Base-by-base conservation (phyloP, 2,329 filamentous ascomycete genomes). In the Albophoma yamanashiensis region DNA sequence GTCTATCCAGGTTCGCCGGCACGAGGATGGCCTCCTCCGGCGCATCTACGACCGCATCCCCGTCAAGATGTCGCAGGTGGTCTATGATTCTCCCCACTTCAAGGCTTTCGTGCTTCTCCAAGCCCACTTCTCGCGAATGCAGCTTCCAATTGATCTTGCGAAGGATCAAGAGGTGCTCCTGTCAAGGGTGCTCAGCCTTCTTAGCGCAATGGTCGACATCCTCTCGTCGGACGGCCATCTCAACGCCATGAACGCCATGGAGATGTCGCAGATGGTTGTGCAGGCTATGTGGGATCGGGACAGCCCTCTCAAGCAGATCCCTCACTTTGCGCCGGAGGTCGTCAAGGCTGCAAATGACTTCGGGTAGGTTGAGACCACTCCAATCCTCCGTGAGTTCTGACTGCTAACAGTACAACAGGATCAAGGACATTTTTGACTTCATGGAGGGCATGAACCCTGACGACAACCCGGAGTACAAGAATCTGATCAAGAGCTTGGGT, bases 271-370 rank as follows among this genome's bases (percentile, higher is more conserved):
- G 72, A 99, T 99, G 94, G 91, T 95, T 58, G 92, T 99, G 3
- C 94, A 99, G 76, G 92, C 89, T 57, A 96, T 97, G 91, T 99
- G 94, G 94, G 93, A 99, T 76, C 89, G 92, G 61, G 94, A 99
- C 73, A 95, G 90, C 68, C 92, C 94, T 45, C 82, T 99, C 66
- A 97, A 97, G 78, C 94, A 99, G 75, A 97, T 99, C 69, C 94
- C 94, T 66, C 91, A 97, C 77, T 97, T 97, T 73, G 85, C 88
- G 20, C 84, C 88, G 43, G 88, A 93, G 62, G 88, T 89, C 57
- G 87, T 97, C 66, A 89, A 93, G 74, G 89, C 85, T 64, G 91
- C 90, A 53, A 89, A 89, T 69, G 86, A 89, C 61, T 89, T 86
- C 71, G 88, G 84, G 85, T 89, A 85, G 69, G 83, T 68, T 52